phyloP scores from a whole-genome alignment of 2,329 filamentous ascomycete species.

The Trichoderma koningiopsis region DNA sequence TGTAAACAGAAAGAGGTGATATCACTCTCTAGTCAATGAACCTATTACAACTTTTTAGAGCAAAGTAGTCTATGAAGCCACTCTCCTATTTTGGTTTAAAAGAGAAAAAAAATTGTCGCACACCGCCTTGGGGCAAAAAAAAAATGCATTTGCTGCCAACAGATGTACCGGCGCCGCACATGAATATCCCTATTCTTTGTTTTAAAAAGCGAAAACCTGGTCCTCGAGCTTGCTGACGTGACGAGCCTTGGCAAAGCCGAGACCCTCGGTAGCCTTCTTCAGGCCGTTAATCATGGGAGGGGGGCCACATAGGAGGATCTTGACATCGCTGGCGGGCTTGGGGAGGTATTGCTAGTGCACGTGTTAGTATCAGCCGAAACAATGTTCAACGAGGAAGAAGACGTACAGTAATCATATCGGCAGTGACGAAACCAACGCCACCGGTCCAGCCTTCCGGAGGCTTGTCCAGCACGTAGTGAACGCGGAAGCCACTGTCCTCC shows the following conservation, averaged over 20 bases:
- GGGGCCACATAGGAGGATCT: conserved; percentile 91
- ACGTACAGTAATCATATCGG: conserved; percentile 87
- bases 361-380: conserved; percentile 28
- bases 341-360: conserved; percentile 70
- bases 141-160: background rate
- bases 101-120: background rate
- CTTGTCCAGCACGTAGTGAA: conserved; percentile 97
- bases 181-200: background rate
- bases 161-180: background rate
- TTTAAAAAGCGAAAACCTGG: conserved; percentile 90
- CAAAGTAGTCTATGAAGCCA: conserved; percentile 2
- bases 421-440: conserved; percentile 91
- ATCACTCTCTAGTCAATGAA: background rate
- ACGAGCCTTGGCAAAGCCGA: conserved; percentile 89
- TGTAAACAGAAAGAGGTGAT: background rate
- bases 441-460: conserved; percentile 90
- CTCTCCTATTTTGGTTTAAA: background rate
- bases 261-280: conserved; percentile 90
- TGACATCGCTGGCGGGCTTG: conserved; percentile 81
- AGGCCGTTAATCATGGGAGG: conserved; percentile 95
- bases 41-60: background rate
- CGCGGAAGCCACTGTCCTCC: conserved; percentile 78
- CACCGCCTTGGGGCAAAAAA: background rate
- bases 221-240: conserved; percentile 98
- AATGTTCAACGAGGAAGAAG: background rate